Conservation (phyloP, 2,329 filamentous ascomycete genomes). For the Diplocarpon rosae region DNA sequence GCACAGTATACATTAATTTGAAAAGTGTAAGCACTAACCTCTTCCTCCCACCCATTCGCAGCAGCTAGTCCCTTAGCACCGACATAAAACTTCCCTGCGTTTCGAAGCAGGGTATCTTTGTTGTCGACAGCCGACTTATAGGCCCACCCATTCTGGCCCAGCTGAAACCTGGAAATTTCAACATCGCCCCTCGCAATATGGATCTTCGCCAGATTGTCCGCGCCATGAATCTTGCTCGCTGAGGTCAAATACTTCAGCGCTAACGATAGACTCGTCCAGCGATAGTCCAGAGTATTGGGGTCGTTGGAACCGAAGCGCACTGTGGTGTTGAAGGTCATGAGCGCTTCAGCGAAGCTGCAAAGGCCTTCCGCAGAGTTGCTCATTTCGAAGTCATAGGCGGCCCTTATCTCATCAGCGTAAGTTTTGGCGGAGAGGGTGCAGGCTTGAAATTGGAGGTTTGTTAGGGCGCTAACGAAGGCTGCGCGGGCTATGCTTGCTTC, state of each 20-base stretch:
- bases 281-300: constrained; percentile 19
- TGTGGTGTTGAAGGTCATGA: constrained; percentile 39
- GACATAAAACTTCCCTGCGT: constrained; percentile 47
- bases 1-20: neutral
- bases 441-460: constrained; percentile 44
- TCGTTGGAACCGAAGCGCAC: constrained; percentile 26
- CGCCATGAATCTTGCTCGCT: constrained; percentile 39
- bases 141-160: constrained; percentile 33
- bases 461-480: constrained; percentile 43
- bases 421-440: constrained; percentile 37
- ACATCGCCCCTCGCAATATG: constrained; percentile 43
- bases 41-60: constrained; percentile 31
- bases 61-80: constrained; percentile 32
- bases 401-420: constrained; percentile 34
- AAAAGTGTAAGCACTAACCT: constrained; percentile 19
- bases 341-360: constrained; percentile 44
- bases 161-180: constrained; percentile 41
- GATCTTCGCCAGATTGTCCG: constrained; percentile 39
- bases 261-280: constrained; percentile 41
- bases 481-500: constrained; percentile 44
- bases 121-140: constrained; percentile 34
- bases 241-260: constrained; percentile 39
- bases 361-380: constrained; percentile 31
- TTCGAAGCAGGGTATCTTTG: constrained; percentile 37
- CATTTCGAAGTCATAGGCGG: constrained; percentile 6